Conservation (phyloP, 805 yeast genomes). For the Wickerhamomyces rabaulensis region DNA sequence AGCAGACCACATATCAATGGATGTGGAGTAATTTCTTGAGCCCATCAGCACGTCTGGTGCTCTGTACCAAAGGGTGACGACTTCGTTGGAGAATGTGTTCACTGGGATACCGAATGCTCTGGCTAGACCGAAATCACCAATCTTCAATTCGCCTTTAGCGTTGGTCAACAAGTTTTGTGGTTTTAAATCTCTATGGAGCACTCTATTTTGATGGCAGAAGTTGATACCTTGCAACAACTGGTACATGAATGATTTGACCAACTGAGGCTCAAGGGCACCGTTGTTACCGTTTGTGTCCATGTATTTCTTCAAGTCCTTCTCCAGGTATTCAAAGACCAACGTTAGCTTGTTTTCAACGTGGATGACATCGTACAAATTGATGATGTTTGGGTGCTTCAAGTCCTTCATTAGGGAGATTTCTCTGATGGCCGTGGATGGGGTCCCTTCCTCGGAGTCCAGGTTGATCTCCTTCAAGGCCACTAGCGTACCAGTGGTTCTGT, state of each 20-base stretch:
- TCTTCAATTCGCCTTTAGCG: slow-evolving; percentile 82
- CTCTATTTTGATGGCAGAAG: slow-evolving; percentile 59
- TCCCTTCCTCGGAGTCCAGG: slow-evolving; percentile 92
- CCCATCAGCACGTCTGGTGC: slow-evolving; percentile 97
- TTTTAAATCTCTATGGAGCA: slow-evolving; percentile 73
- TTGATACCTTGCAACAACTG: slow-evolving; percentile 85
- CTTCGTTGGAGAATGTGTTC: slow-evolving; percentile 95
- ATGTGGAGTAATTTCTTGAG: slow-evolving; percentile 90
- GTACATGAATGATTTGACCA: slow-evolving; percentile 89
- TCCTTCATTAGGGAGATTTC: slow-evolving; percentile 96
- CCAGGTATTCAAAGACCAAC: slow-evolving; percentile 89
- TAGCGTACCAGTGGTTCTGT: slow-evolving; percentile 76
- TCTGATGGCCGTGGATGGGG: slow-evolving; percentile 96
- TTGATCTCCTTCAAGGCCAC: slow-evolving; percentile 95
- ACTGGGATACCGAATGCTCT: slow-evolving; percentile 98
- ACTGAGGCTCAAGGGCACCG: slow-evolving; percentile 80
- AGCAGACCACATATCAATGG: slow-evolving; percentile 98
- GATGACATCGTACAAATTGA: slow-evolving; percentile 88
- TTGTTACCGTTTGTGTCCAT: slow-evolving; percentile 89
- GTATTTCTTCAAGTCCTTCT: slow-evolving; percentile 86
- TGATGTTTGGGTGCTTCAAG: slow-evolving; percentile 87
- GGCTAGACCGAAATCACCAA: slow-evolving; percentile 96
- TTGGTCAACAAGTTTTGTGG: slow-evolving; percentile 93
- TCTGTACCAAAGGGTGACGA: slow-evolving; percentile 95
- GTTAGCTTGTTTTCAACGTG: slow-evolving; percentile 96